Evolutionary conservation across 2,329 filamentous ascomycete species (phyloP), one percentile per base, ranked within the genome.

Genomic region (Phyllosticta citriasiana): DNA sequence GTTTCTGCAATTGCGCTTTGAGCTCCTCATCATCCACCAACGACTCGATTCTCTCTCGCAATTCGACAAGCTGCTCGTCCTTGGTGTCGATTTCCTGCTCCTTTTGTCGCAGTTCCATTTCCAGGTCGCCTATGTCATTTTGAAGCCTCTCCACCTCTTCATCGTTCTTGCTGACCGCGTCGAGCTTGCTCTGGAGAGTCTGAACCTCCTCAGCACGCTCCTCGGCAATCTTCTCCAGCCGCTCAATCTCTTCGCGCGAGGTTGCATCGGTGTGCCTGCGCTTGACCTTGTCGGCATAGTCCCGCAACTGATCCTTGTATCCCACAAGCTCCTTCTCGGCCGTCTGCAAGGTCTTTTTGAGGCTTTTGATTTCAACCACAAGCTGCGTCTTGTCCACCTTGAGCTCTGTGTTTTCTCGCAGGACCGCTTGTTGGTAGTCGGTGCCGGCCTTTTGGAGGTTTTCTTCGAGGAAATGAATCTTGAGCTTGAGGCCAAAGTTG

Each of bases 381-480:
- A 97, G 88, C 0, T 90, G 93, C 63, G 95, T 84, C 71, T 90
- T 90, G 75, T 94, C 88, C 62, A 96, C 91, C 74, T 97, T 97
- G 60, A 99, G 84, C 66, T 96, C 92, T 3, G 94, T 95, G 71
- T 99, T 99, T 75, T 99, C 94, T 71, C 89, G 91, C 27, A 99
- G 78, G 3, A 93, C 91, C 30, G 86, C 85, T 73, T 96, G 88
- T 69, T 92, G 95, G 78, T 92, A 94, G 60, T 92, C 91, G 7
- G 90, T 91, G 0, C 93, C 93, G 60, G 88, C 85, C 72, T 95
- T 96, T 59, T 87, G 84, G 57, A 99, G 77, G 14, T 90, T 89
- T 67, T 97, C 91, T 73, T 99, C 91, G 61, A 99, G 82, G 72
- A 96, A 99, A 74, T 97, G 91, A 59, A 97, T 96, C 74, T 96